Percentiles rank a stretch among this genome's conserved stretches.
Conservation (phyloP, 441 rosid genomes). For the Pelargonium hybrid region DNA sequence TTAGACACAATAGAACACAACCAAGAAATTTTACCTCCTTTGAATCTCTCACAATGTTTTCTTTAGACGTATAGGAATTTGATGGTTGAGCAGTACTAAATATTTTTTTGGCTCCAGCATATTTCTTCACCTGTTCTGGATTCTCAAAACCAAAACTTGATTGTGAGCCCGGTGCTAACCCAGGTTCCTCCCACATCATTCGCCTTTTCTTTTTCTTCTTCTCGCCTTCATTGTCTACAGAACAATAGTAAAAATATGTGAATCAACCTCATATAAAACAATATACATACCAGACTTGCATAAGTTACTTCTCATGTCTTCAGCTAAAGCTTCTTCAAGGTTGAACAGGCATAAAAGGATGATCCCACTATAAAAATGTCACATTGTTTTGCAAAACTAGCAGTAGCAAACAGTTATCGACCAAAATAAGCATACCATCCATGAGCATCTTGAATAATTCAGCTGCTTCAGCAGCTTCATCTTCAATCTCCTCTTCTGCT, state of each 20-base stretch:
- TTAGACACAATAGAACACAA: conserved; percentile 7
- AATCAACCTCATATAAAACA: conserved; percentile 6
- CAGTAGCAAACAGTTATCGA: conserved; percentile 9
- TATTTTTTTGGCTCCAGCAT: conserved; percentile 35
- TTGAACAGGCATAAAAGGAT: neutral
- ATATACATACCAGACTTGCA: neutral
- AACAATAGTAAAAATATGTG: neutral
- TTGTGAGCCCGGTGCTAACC: conserved; percentile 34
- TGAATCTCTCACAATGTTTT: conserved; percentile 34
- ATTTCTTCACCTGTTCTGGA: conserved; percentile 44
- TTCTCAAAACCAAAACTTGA: conserved; percentile 36
- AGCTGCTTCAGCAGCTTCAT: conserved; percentile 96
- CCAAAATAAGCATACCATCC: conserved; percentile 58
- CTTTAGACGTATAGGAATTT: conserved; percentile 35
- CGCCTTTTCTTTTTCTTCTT: conserved; percentile 62
- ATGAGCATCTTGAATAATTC: conserved; percentile 83
- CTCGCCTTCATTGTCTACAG: conserved; percentile 60
- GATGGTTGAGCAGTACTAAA: conserved; percentile 30
- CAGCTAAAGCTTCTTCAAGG: too few relatives aligned
- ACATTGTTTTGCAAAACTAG: neutral
- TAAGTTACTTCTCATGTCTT: too few relatives aligned
- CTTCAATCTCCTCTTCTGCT: conserved; percentile 89
- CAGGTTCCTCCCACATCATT: conserved; percentile 31
- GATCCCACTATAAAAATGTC: neutral
- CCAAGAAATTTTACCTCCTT: conserved; percentile 35